phyloP scores from a whole-genome alignment of 2,329 filamentous ascomycete genomes.

The Xenosphaeropsis pyriputrescens region DNA sequence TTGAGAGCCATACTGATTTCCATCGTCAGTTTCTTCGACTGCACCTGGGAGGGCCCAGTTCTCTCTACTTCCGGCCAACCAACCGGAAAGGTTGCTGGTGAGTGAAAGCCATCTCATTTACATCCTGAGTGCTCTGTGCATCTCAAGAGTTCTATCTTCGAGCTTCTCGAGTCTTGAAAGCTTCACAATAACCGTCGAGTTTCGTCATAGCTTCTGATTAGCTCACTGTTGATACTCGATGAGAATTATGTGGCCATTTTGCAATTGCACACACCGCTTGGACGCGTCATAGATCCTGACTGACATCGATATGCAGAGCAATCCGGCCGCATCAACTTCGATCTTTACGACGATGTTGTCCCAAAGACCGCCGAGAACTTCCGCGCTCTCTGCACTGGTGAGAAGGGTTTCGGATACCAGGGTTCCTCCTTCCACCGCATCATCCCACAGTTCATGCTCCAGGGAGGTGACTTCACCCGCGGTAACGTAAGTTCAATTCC shows the following conservation, averaged over 20 bases:
- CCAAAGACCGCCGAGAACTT: constrained; percentile 85
- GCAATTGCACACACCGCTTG: too few relatives aligned
- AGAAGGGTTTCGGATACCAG: constrained; percentile 73
- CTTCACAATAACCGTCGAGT: too few relatives aligned
- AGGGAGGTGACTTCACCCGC: constrained; percentile 91
- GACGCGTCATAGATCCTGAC: too few relatives aligned
- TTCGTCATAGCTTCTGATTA: too few relatives aligned
- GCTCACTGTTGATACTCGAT: too few relatives aligned
- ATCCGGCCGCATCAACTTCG: constrained; percentile 71
- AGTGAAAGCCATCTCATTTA: constrained; percentile 17
- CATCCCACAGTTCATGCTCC: constrained; percentile 88
- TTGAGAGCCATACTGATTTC: constrained; percentile 3
- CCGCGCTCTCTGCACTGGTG: constrained; percentile 64
- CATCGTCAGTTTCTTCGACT: background rate
- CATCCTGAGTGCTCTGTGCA: too few relatives aligned
- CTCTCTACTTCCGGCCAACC: constrained; percentile 42
- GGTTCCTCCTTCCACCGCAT: constrained; percentile 83
- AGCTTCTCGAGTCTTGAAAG: too few relatives aligned
- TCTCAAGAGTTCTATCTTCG: too few relatives aligned
- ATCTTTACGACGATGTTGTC: constrained; percentile 72
- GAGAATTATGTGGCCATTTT: too few relatives aligned
- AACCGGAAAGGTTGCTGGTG: constrained; percentile 44
- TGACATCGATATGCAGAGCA: constrained; percentile 30
- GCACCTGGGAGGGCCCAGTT: constrained; percentile 46
- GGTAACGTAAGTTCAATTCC: constrained; percentile 52